These are phyloP conservation scores for Mortierella polycephala DNA, from an alignment of 371 early-diverging fungal species.

Conservation along the genomic window DNA sequence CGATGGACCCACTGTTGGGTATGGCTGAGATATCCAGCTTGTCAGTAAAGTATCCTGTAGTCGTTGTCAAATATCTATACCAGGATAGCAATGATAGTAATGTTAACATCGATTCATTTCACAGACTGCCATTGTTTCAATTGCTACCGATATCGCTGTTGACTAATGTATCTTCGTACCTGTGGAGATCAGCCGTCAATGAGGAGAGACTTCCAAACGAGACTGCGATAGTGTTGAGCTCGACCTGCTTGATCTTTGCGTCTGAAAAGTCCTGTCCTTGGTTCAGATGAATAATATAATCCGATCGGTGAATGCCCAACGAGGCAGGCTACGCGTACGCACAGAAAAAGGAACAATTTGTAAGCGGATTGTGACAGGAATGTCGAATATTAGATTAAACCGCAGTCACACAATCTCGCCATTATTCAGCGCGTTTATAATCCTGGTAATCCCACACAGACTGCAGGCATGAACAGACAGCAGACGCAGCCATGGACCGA, in stretches of 20 bases:
- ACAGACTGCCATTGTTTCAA: not conserved
- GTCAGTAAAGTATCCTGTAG: conserved; percentile 65
- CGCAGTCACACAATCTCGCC: conserved; percentile 4
- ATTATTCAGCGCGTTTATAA: conserved; percentile 14
- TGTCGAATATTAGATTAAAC: not conserved
- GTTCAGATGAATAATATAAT: conserved; percentile 89
- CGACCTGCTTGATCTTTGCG: conserved; percentile 89
- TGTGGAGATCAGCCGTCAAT: conserved; percentile 81
- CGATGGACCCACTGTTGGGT: conserved; percentile 78
- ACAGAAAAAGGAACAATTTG: conserved; percentile 19
- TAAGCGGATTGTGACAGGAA: conserved; percentile 7
- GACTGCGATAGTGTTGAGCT: conserved; percentile 95
- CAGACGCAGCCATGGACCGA: not conserved
- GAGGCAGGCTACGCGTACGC: conserved; percentile 62
- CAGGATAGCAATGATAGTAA: too few species aligned
- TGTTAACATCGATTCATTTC: not conserved
- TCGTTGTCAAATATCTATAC: conserved; percentile 66
- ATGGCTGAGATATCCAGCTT: conserved; percentile 64
- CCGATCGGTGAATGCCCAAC: conserved; percentile 91
- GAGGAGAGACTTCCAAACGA: conserved; percentile 91
- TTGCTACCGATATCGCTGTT: not conserved
- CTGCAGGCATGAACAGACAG: not conserved
- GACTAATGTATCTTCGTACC: conserved; percentile 56
- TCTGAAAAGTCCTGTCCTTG: conserved; percentile 54
- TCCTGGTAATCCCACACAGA: too few species aligned